Percentiles rank a stretch among this genome's conserved stretches.
phyloP scores from a whole-genome alignment of 108 stramenopile species.

The Craspedostauros australis region DNA sequence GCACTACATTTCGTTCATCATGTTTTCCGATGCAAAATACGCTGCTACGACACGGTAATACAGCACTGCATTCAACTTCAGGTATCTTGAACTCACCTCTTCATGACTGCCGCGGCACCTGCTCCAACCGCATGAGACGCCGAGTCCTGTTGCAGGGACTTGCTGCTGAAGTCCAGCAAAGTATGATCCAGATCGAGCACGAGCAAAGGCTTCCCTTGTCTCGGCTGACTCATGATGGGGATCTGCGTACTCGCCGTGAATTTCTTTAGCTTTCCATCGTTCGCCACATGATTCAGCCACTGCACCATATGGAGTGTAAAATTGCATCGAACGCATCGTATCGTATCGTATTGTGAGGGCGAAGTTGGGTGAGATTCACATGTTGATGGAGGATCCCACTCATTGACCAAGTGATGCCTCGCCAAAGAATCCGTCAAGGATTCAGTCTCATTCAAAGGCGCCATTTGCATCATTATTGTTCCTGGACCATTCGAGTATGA shows the following conservation, averaged over 20 bases:
- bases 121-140: slow-evolving; percentile 11
- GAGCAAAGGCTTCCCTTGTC: slow-evolving; percentile 78
- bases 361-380: no score
- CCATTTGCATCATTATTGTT: no score
- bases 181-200: slow-evolving; percentile 96
- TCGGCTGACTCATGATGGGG: slow-evolving; percentile 83
- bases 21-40: background rate
- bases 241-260: slow-evolving; percentile 80
- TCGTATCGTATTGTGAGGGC: no score
- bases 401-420: no score
- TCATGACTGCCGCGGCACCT: slow-evolving; percentile 29
- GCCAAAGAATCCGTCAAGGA: no score
- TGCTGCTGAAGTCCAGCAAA: slow-evolving; percentile 82
- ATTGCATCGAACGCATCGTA: no score
- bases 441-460: no score
- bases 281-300: slow-evolving; percentile 80
- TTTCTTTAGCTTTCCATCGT: slow-evolving; percentile 78
- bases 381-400: no score
- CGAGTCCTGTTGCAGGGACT: slow-evolving; percentile 39
- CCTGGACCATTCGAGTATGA: no score
- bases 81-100: slow-evolving; percentile 32
- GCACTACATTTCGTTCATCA: background rate
- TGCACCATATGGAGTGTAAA: slow-evolving; percentile 3
- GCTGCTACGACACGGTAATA: background rate
- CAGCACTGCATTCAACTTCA: background rate